Conservation (phyloP, 1,284 basidiomycete genomes). For the Neolentinus lepideus region DNA sequence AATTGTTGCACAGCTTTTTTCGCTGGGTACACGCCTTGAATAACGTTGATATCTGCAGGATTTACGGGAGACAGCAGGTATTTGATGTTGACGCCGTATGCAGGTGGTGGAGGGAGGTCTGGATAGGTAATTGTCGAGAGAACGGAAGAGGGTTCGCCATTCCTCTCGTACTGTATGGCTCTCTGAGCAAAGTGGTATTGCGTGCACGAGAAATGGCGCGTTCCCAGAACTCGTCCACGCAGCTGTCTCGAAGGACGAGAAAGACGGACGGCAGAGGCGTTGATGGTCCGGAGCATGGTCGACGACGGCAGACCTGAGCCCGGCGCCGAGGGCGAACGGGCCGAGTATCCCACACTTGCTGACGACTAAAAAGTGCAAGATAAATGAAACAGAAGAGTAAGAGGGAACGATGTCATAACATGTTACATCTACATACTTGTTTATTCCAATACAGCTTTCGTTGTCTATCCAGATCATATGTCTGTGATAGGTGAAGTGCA, state of each 20-base stretch:
- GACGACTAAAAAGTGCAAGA: no score
- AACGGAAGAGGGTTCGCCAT: slow-evolving; percentile 55
- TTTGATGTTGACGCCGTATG: slow-evolving; percentile 54
- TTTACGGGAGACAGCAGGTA: slow-evolving; percentile 78
- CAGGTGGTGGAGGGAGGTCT: slow-evolving; percentile 41
- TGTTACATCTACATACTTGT: no score
- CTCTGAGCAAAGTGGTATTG: slow-evolving; percentile 30
- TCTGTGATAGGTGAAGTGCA: no score
- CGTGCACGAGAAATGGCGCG: slow-evolving; percentile 9
- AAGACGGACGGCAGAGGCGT: not conserved
- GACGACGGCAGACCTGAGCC: not conserved
- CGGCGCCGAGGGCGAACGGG: no score
- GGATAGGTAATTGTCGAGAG: slow-evolving; percentile 47
- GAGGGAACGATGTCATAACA: no score
- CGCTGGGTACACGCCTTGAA: slow-evolving; percentile 76
- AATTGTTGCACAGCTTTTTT: slow-evolving; percentile 6
- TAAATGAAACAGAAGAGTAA: no score
- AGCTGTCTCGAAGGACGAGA: not conserved
- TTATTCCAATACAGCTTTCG: no score
- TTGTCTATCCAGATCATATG: no score
- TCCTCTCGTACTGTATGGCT: slow-evolving; percentile 56
- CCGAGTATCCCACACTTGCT: no score
- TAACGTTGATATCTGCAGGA: slow-evolving; percentile 74
- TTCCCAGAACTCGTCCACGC: not conserved
- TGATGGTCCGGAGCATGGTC: not conserved